Evolutionary conservation across 2,329 filamentous ascomycete genomes (phyloP), one percentile per base, ranked within the genome.

Genomic region (Alternaria dauci): DNA sequence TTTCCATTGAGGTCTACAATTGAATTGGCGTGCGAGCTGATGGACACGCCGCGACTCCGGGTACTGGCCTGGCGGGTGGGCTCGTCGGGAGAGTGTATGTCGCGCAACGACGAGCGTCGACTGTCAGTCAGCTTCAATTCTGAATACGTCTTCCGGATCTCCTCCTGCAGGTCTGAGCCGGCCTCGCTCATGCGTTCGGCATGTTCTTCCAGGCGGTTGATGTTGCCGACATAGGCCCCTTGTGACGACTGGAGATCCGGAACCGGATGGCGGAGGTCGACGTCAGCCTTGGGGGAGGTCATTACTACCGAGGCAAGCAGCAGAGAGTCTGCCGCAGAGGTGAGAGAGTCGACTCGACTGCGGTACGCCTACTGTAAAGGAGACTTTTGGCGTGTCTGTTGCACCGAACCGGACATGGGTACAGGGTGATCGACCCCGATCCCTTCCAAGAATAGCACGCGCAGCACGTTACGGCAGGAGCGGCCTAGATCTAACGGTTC

Each of bases 101-200:
- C 87, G 44, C 87, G 81, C 51, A 88, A 81, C 8, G 88, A 90
- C 2, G 88, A 90, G 59, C 86, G 84, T 62, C 87, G 84, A 73
- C 88, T 91, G 73, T 91, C 90, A 72, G 83, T 87, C 67, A 87
- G 85, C 79, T 91, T 92, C 73, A 91, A 82, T 77, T 91, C 88
- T 62, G 87, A 83, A 77, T 92, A 88, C 66, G 92, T 83, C 71
- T 90, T 87, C 60, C 90, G 86, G 70, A 93, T 94, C 68, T 91
- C 90, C 81, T 91, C 87, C 70, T 91, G 90, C 72, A 93, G 91
- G 63, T 91, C 92, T 63, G 89, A 91, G 47, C 84, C 84, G 58
- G 88, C 89, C 81, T 87, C 86, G 68, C 89, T 91, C 76, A 94
- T 83, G 66, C 88, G 86, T 78, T 93, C 91, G 50, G 91, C 91